A percentile compares a stretch with the other conserved stretches of the same genome.
phyloP scores from a whole-genome alignment of 2,329 filamentous ascomycete genomes.

The Xylariaceae sp. region DNA sequence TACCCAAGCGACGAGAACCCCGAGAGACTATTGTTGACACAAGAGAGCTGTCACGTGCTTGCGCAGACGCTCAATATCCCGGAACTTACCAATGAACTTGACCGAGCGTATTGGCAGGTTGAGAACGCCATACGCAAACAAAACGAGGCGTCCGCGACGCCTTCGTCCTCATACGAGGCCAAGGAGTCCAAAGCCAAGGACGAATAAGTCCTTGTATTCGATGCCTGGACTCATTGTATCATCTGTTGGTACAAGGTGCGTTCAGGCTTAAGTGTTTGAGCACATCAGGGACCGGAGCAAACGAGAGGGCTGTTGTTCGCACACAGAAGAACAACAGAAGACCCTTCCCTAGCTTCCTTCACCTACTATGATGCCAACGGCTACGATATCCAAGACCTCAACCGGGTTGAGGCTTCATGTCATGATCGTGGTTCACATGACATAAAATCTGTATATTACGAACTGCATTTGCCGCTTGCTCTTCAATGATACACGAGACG shows the following conservation, averaged over 20 bases:
- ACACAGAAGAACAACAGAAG: background rate
- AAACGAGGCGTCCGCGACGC: background rate
- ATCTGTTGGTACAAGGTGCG: background rate
- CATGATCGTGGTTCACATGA: background rate
- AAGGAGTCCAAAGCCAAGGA: slow-evolving; percentile 4
- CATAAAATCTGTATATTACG: background rate
- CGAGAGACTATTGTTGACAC: slow-evolving; percentile 47
- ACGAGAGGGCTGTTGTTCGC: background rate
- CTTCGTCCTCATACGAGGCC: background rate
- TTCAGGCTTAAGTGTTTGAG: background rate
- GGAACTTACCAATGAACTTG: slow-evolving; percentile 65
- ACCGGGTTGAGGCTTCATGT: background rate
- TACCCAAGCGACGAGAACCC: slow-evolving; percentile 7
- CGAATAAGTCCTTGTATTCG: slow-evolving; percentile 4
- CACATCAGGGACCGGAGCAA: background rate
- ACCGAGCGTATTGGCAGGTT: slow-evolving; percentile 72
- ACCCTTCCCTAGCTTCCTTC: background rate
- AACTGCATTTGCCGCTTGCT: background rate
- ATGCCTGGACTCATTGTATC: background rate
- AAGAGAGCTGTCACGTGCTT: slow-evolving; percentile 51
- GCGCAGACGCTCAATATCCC: slow-evolving; percentile 61
- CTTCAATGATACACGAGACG: background rate
- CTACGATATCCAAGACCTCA: background rate
- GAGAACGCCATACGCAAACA: slow-evolving; percentile 41
- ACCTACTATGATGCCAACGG: background rate